A percentile compares a stretch with the other conserved stretches of the same genome.
phyloP scores from a whole-genome alignment of 805 yeast genomes.

The Ogataea pini region DNA sequence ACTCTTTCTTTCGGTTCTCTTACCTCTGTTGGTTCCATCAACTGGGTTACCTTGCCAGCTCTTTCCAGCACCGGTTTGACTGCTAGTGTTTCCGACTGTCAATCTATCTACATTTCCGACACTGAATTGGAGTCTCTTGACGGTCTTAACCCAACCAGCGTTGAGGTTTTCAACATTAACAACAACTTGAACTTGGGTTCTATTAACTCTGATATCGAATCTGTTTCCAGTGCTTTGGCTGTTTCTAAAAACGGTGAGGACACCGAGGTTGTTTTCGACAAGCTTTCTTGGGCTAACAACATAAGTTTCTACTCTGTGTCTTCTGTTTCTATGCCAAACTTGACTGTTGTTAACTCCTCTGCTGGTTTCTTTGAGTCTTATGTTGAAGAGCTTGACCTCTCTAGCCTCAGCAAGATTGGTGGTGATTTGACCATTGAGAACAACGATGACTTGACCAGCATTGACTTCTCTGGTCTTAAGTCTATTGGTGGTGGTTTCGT shows the following conservation, averaged over 20 bases:
- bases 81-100: slow-evolving; percentile 71
- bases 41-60: slow-evolving; percentile 85
- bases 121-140: slow-evolving; percentile 67
- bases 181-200: slow-evolving; percentile 81
- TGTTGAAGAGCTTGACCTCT: slow-evolving; percentile 54
- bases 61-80: slow-evolving; percentile 67
- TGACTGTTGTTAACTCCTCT: slow-evolving; percentile 76
- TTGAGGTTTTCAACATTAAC: slow-evolving; percentile 74
- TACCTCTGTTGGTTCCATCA: slow-evolving; percentile 77
- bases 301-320: slow-evolving; percentile 80
- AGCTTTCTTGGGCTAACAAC: slow-evolving; percentile 83
- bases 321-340: slow-evolving; percentile 66
- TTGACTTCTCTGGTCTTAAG: slow-evolving; percentile 70
- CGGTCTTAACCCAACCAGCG: slow-evolving; percentile 55
- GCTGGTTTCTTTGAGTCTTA: slow-evolving; percentile 77
- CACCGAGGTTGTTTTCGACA: slow-evolving; percentile 67
- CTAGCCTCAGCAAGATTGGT: slow-evolving; percentile 65
- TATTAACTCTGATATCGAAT: slow-evolving; percentile 68
- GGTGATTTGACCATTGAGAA: slow-evolving; percentile 74
- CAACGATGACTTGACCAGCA: slow-evolving; percentile 69
- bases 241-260: slow-evolving; percentile 84
- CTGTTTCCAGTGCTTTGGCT: slow-evolving; percentile 72
- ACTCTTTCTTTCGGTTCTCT: slow-evolving; percentile 75
- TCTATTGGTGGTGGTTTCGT: slow-evolving; percentile 91
- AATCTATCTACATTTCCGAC: slow-evolving; percentile 68